Evolutionary conservation across 2,329 filamentous ascomycete genomes (phyloP), one percentile per base, ranked within the genome.

Genomic region (Exutisphaerella laricina): DNA sequence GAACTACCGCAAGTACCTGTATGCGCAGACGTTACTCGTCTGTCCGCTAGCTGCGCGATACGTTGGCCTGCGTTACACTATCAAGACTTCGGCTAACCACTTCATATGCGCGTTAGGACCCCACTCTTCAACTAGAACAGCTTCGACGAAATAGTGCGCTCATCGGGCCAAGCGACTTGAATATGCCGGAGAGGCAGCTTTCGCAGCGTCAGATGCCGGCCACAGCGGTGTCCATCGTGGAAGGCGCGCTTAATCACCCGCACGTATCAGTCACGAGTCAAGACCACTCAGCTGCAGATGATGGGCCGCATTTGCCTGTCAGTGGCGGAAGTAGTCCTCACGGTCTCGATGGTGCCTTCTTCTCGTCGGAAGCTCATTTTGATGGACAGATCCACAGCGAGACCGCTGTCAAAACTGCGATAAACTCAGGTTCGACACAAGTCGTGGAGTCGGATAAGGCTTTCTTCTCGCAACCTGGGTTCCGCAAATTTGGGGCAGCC

Each of bases 141-240:
- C 64, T 74, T 8, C 66, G 70, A 31, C 63, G 68, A 18, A n/a
- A n/a, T n/a, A 67, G 63, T 25, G 73, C 70, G 2, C 56, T 72
- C 13, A 48, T 64, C 36, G 53, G 49, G 7, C 55, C 58, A 1
- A 41, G 45, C 20, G 57, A 62, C 22, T 48, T 64, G 26, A 56
- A 56, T 25, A 28, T 61, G n/a, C 58, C 57, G 4, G 47, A 43
- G 12, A 43, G 49, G 29, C 54, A 53, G 34, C 36, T 62, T 2
- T 54, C 59, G 4, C 49, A 51, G 6, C 53, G 62, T n/a, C 39
- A 55, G 13, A 63, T 65, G 61, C 59, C 59, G 8, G 7, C 51
- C n/a, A 52, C 55, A 13, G 51, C 57, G 4, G 53, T 49, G n/a
- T 43, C 45, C 13, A 55, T 59, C 6, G 48, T 52, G n/a, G 54